Evolutionary conservation across 2,329 filamentous ascomycete species (phyloP).

Genomic region (Colletotrichum scovillei): DNA sequence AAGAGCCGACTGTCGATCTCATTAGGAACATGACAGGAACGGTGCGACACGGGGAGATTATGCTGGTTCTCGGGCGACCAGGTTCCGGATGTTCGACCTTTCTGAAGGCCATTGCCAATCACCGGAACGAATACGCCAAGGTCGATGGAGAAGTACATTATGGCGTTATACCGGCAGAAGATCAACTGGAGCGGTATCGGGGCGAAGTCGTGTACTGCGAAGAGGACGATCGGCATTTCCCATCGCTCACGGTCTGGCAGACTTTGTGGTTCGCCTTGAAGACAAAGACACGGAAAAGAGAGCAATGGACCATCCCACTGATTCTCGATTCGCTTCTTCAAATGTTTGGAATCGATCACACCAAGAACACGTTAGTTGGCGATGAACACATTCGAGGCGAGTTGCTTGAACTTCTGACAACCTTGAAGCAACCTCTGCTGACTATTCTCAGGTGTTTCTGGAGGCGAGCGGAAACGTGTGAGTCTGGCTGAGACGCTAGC

Average conservation of each 20-base stretch:
- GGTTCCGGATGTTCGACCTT: slow-evolving; percentile 83
- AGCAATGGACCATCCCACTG: slow-evolving; percentile 71
- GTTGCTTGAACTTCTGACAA: too few relatives aligned
- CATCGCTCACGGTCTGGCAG: slow-evolving; percentile 80
- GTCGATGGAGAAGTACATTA: slow-evolving; percentile 79
- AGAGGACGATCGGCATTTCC: slow-evolving; percentile 82
- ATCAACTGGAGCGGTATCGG: slow-evolving; percentile 75
- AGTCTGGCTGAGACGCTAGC: slow-evolving; percentile 83
- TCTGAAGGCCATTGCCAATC: slow-evolving; percentile 79
- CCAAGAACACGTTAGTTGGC: slow-evolving; percentile 80
- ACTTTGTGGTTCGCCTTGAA: slow-evolving; percentile 80
- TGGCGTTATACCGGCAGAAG: slow-evolving; percentile 75
- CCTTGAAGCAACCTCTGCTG: background rate
- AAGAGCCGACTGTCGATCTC: slow-evolving; percentile 42
- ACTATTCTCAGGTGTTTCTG: slow-evolving; percentile 64
- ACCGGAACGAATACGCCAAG: slow-evolving; percentile 71
- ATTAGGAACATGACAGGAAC: slow-evolving; percentile 48
- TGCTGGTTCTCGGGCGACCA: slow-evolving; percentile 71
- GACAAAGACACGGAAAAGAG: slow-evolving; percentile 79
- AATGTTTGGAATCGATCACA: slow-evolving; percentile 84
- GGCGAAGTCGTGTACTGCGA: slow-evolving; percentile 84
- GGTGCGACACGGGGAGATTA: slow-evolving; percentile 50
- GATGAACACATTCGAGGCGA: slow-evolving; percentile 74
- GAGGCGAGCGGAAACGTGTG: slow-evolving; percentile 84
- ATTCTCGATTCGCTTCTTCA: slow-evolving; percentile 78